Evolutionary conservation across 2,329 filamentous ascomycete species (phyloP).

Genomic region (Fonsecaea pugnacius): DNA sequence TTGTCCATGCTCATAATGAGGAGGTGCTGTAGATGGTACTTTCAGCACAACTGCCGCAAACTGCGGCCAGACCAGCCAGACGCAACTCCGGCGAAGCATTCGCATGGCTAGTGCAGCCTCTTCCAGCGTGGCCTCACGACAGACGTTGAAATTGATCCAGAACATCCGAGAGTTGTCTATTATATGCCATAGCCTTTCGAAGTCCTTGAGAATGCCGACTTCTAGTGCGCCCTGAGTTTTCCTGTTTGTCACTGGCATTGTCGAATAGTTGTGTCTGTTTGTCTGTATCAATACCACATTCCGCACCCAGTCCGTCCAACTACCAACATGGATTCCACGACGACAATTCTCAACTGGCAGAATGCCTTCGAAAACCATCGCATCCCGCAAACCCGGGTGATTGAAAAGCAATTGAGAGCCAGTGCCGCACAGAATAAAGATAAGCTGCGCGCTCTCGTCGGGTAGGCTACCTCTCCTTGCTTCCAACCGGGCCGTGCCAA

Average conservation of each 20-base stretch:
- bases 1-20: background rate
- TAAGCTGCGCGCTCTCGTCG: conserved; percentile 68
- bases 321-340: conserved; percentile 22
- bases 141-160: background rate
- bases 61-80: no score
- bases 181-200: background rate
- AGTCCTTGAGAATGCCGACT: background rate
- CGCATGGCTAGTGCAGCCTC: background rate
- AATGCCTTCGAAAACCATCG: conserved; percentile 68
- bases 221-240: background rate
- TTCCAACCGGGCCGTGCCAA: background rate
- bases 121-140: conserved; percentile 6
- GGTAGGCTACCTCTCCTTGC: conserved; percentile 49
- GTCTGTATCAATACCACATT: background rate
- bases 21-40: background rate
- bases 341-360: conserved; percentile 56
- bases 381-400: conserved; percentile 63
- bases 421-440: conserved; percentile 67
- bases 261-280: background rate
- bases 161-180: background rate
- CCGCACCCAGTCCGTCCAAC: background rate
- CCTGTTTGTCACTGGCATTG: background rate
- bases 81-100: background rate
- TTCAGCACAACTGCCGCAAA: no score
- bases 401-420: conserved; percentile 67